Percentiles rank a stretch among this genome's conserved stretches.
Evolutionary conservation across 2,329 filamentous ascomycete species (phyloP).

Genomic region (Pseudogymnoascus sp.): DNA sequence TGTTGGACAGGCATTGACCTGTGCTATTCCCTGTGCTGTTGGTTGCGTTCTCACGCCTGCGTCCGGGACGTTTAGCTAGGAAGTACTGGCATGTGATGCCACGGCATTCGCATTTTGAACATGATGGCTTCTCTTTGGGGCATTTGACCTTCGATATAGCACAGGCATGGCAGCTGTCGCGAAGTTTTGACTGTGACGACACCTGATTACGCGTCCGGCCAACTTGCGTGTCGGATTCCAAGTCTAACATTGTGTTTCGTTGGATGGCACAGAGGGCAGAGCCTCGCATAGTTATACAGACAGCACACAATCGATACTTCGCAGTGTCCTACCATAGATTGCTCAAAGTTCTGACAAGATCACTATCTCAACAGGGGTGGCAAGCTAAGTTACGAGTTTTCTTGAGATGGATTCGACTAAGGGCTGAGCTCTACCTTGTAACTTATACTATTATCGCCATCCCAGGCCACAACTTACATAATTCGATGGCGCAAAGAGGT

Average conservation of each 20-base stretch:
- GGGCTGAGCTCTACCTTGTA: neutral
- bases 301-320: neutral
- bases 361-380: neutral
- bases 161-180: constrained; percentile 33
- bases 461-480: neutral
- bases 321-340: neutral
- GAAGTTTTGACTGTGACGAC: constrained; percentile 23
- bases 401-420: neutral
- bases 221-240: neutral
- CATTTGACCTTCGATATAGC: constrained; percentile 32
- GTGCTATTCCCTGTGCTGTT: neutral
- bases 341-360: neutral
- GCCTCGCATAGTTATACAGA: constrained; percentile 2
- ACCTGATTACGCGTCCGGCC: neutral
- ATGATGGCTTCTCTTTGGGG: constrained; percentile 30
- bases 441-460: neutral
- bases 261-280: neutral
- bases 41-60: constrained; percentile 18
- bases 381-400: neutral
- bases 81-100: constrained; percentile 29
- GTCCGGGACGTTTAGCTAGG: constrained; percentile 26
- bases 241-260: neutral
- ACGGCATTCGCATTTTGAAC: constrained; percentile 29
- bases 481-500: neutral
- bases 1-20: neutral